These are phyloP conservation scores for Afroboletus lepidellus DNA, from an alignment of 1,284 basidiomycete species.

Conservation along the genomic window DNA sequence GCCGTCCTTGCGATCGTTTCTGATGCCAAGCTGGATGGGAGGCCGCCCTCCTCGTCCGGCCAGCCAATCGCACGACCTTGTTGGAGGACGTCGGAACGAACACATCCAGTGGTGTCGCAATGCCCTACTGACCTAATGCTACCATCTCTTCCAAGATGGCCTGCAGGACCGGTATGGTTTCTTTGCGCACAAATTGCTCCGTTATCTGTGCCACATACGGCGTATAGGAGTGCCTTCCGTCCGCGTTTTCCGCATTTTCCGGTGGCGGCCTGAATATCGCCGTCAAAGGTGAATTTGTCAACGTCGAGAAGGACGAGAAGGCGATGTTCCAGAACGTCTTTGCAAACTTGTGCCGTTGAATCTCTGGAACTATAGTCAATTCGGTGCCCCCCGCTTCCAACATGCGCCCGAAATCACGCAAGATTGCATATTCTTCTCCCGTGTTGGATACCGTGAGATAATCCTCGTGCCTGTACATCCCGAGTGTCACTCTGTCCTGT, in stretches of 20 bases:
- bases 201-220: conserved; percentile 44
- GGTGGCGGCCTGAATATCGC: conserved; percentile 53
- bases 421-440: conserved; percentile 40
- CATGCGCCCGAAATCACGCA: conserved; percentile 48
- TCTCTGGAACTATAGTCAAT: conserved; percentile 51
- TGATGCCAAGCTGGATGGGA: conserved; percentile 44
- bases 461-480: conserved; percentile 51
- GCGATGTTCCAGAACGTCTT: conserved; percentile 69
- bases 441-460: conserved; percentile 43
- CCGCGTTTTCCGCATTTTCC: background rate
- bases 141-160: conserved; percentile 49
- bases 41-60: conserved; percentile 40
- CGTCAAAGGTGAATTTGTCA: conserved; percentile 50
- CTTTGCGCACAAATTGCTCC: conserved; percentile 42
- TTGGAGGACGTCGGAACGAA: conserved; percentile 5
- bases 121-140: conserved; percentile 37
- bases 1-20: conserved; percentile 42
- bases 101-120: background rate
- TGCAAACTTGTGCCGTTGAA: conserved; percentile 58
- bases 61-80: conserved; percentile 51
- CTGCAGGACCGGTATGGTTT: conserved; percentile 48
- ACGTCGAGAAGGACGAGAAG: conserved; percentile 52
- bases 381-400: conserved; percentile 49
- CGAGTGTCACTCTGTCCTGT: conserved; percentile 52
- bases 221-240: conserved; percentile 31